Base-by-base conservation (phyloP, 1,284 basidiomycete genomes). In the Sanghuangporus weigelae region DNA sequence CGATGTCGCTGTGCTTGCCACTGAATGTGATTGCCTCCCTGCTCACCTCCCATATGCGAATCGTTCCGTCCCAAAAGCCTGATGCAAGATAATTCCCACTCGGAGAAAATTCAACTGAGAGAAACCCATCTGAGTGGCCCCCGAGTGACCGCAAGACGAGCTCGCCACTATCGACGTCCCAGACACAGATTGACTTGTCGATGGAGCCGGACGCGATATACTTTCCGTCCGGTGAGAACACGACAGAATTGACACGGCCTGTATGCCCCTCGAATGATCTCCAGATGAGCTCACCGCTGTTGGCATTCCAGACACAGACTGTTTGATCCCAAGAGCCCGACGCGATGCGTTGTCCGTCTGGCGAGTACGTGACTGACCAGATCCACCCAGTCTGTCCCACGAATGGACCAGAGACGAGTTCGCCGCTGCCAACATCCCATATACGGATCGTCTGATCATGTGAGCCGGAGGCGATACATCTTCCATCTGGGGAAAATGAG, bases 261-360 rank as follows among this genome's bases (percentile, higher is more conserved):
- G 39, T 14, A 14, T 40, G 39, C 39, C 39, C 39, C 39, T 11
- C 12, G 14, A 54, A n/a, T n/a, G n/a, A n/a, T n/a, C n/a, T n/a
- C n/a, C n/a, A n/a, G n/a, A n/a, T 14, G 14, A 40, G 39, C 7
- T 40, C 39, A 7, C 39, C 39, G 39, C 39, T 40, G 39, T 40
- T 40, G 39, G 39, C 39, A 14, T n/a, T n/a, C n/a, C n/a, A n/a
- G n/a, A n/a, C n/a, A n/a, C n/a, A n/a, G n/a, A n/a, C n/a, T n/a
- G n/a, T 40, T n/a, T 21, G 7, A 26, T 57, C 56, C 21, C 4
- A n/a, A 57, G 56, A 57, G 8, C 56, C 93, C 8, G 56, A 38
- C 19, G 40, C 58, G 35, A 48, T 60, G 19, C 38, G 12, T 8
- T 35, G 4, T 38, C 56, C 56, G 31, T 55, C 53, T 3, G 16